These are phyloP conservation scores for Poa annua DNA, from an alignment of 176 grass and related monocot species.

Conservation along the genomic window DNA sequence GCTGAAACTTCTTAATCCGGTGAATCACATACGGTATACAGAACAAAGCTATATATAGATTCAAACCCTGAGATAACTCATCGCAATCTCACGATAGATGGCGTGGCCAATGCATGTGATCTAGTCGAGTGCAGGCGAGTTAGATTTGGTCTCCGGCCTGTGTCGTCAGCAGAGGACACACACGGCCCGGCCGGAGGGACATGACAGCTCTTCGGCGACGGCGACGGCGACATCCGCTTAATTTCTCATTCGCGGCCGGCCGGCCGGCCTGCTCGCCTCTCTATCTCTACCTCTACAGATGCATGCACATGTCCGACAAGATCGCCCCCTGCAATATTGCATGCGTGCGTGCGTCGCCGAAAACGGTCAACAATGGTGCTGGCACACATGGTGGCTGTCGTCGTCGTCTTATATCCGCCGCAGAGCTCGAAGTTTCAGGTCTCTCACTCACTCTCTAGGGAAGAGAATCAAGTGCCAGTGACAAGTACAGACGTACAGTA, in stretches of 20 bases:
- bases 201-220: slow-evolving; percentile 21
- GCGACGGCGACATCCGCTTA: slow-evolving; percentile 12
- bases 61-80: too few relatives aligned
- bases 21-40: too few relatives aligned
- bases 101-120: not conserved
- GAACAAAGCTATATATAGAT: too few relatives aligned
- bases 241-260: not conserved
- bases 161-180: not conserved
- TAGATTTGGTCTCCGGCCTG: slow-evolving; percentile 7
- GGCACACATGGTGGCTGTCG: slow-evolving; percentile 25
- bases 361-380: slow-evolving; percentile 36
- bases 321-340: not conserved
- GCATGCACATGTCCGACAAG: slow-evolving; percentile 34
- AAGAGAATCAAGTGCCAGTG: not conserved
- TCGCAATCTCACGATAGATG: too few relatives aligned
- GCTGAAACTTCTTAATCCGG: too few relatives aligned
- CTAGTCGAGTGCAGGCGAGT: not conserved
- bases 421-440: slow-evolving; percentile 13
- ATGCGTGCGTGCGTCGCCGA: not conserved
- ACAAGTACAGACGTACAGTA: too few relatives aligned
- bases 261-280: not conserved
- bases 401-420: not conserved
- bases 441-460: not conserved
- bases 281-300: not conserved
- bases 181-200: not conserved